Evolutionary conservation across 306 rosid genomes (phyloP).

Genomic region (Albizia julibrissin): DNA sequence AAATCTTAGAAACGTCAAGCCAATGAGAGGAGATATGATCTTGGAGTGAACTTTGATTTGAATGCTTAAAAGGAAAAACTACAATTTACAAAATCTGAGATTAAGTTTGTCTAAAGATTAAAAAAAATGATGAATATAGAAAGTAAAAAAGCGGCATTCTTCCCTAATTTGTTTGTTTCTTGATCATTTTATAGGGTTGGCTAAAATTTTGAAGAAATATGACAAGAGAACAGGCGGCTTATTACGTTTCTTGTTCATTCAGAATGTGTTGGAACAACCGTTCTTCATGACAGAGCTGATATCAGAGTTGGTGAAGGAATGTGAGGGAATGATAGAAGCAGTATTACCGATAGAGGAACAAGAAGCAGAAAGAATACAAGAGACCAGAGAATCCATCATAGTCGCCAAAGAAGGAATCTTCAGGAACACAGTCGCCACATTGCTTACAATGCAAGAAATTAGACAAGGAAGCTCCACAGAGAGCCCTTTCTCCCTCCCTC

Average conservation of each 20-base stretch:
- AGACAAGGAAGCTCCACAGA: slow-evolving; percentile 46
- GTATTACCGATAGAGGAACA: slow-evolving; percentile 40
- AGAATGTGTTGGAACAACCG: slow-evolving; percentile 57
- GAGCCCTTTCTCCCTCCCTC: slow-evolving; percentile 80
- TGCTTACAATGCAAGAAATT: slow-evolving; percentile 56
- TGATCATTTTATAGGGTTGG: slow-evolving; percentile 55
- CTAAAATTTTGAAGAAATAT: slow-evolving; percentile 84
- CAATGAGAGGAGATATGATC: no score
- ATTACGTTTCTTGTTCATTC: slow-evolving; percentile 59
- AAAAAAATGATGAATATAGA: not conserved
- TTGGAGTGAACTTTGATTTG: no score
- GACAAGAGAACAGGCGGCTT: slow-evolving; percentile 85
- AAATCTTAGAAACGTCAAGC: no score
- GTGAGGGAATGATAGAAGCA: slow-evolving; percentile 49
- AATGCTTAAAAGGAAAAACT: not conserved
- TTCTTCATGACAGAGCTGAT: slow-evolving; percentile 56
- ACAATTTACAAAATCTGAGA: not conserved
- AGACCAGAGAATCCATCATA: slow-evolving; percentile 35
- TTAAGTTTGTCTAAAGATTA: no score
- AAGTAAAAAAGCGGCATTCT: not conserved
- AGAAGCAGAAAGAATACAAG: slow-evolving; percentile 27
- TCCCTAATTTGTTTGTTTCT: not conserved
- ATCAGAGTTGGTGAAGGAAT: slow-evolving; percentile 64
- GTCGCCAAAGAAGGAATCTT: slow-evolving; percentile 52
- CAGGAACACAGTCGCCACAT: slow-evolving; percentile 55